Percentiles rank a stretch among this genome's conserved stretches.
Evolutionary conservation across 139 green algal species (phyloP).

Genomic region (Volvox reticuliferus): DNA sequence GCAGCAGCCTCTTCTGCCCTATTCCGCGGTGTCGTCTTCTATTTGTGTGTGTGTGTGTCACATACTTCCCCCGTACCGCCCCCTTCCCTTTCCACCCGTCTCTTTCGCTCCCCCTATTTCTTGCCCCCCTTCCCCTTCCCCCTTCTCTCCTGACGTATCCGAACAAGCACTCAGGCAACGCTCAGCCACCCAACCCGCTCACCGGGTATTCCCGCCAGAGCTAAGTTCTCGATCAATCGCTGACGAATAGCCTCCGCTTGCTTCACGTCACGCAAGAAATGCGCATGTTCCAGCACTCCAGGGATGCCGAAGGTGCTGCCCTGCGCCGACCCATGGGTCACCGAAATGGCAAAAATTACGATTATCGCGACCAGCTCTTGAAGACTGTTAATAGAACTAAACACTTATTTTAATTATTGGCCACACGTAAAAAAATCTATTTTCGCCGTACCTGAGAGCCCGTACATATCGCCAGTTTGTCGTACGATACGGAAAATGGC

Average conservation of each 20-base stretch:
- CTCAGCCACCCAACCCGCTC: no score
- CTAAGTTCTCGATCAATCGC: slow-evolving; percentile 80
- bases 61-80: neutral
- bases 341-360: no score
- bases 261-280: slow-evolving; percentile 80
- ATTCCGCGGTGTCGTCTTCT: no score
- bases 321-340: slow-evolving; percentile 43
- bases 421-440: no score
- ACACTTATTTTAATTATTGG: no score
- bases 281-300: slow-evolving; percentile 84
- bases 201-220: slow-evolving; percentile 77
- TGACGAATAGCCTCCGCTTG: slow-evolving; percentile 57
- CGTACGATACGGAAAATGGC: slow-evolving; percentile 78
- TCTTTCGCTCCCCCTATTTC: neutral
- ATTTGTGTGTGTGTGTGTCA: no score
- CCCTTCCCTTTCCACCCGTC: neutral
- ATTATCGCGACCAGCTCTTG: no score
- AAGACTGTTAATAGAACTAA: no score
- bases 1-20: no score
- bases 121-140: no score
- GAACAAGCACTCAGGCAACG: no score
- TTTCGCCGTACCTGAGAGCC: slow-evolving; percentile 65
- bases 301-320: slow-evolving; percentile 92
- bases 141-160: neutral
- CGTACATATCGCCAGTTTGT: slow-evolving; percentile 86